Percentiles rank a stretch among this genome's conserved stretches.
These are phyloP conservation scores for Coemansia asiatica DNA, from an alignment of 192 early-diverging fungal genomes.

Conservation along the genomic window DNA sequence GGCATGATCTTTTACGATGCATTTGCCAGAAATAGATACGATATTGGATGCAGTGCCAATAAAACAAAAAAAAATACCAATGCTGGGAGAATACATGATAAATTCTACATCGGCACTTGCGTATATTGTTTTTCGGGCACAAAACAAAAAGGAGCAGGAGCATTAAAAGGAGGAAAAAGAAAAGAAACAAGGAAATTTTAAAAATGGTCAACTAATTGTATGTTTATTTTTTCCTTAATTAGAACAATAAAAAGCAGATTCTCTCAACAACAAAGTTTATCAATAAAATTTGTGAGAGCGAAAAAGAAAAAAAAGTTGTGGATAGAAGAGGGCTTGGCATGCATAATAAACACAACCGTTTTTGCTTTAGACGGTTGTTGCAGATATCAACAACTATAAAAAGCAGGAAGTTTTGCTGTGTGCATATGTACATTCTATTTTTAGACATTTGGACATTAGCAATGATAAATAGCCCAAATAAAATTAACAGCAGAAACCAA, in stretches of 20 bases:
- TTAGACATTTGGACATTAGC: not conserved
- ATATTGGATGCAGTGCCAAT: not conserved
- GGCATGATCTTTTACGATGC: not conserved
- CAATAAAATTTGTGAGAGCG: not conserved
- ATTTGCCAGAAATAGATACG: not conserved
- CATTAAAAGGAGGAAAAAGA: not conserved
- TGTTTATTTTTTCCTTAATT: not conserved
- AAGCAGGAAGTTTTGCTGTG: not conserved
- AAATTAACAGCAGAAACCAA: not conserved
- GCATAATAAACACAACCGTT: not conserved
- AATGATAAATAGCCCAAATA: no score
- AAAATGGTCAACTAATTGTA: not conserved
- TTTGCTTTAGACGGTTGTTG: not conserved
- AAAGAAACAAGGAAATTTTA: not conserved
- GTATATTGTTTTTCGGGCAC: not conserved
- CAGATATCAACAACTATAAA: not conserved
- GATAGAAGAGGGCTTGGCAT: constrained; percentile 13
- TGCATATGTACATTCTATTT: not conserved
- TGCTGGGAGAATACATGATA: not conserved
- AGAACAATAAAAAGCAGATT: not conserved
- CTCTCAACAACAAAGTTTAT: not conserved
- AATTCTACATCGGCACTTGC: not conserved
- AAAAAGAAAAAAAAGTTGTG: constrained; percentile 13
- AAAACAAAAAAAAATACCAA: not conserved
- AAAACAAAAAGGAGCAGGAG: not conserved